Conservation (phyloP, 163 green algal species). For the Trebouxiophyceae sp. region DNA sequence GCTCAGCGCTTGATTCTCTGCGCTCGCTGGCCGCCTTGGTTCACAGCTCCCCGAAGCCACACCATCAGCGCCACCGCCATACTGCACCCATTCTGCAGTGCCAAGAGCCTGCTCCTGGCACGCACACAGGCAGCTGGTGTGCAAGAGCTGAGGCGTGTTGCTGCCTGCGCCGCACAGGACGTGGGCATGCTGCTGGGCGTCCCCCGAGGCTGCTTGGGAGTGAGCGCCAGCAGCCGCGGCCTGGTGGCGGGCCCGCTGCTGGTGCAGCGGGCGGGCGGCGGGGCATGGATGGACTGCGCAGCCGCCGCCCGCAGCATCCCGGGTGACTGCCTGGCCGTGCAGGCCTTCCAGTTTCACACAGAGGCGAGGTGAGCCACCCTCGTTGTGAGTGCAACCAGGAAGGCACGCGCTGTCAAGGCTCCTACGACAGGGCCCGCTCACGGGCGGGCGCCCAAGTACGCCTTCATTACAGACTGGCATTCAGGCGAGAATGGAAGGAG, state of each 20-base stretch:
- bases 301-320: slow-evolving; percentile 24
- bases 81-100: no score
- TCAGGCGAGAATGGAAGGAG: neutral
- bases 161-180: slow-evolving; percentile 25
- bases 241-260: slow-evolving; percentile 22
- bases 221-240: slow-evolving; percentile 39
- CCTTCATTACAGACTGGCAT: no score
- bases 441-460: no score
- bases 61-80: no score
- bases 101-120: neutral
- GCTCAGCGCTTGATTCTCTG: no score
- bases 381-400: neutral
- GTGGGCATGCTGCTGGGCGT: slow-evolving; percentile 37
- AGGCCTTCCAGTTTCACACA: slow-evolving; percentile 2
- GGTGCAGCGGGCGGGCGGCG: slow-evolving; percentile 4
- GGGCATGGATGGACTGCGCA: slow-evolving; percentile 40
- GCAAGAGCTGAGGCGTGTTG: slow-evolving; percentile 24
- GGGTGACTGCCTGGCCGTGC: slow-evolving; percentile 36
- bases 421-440: no score
- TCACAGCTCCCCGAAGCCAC: no score
- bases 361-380: slow-evolving; percentile 3
- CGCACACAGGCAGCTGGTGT: neutral
- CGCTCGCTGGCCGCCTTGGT: no score
- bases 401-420: neutral
- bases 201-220: slow-evolving; percentile 34